Evolutionary conservation across 1,139 yeast genomes (phyloP), one percentile per base, ranked within the genome.

Genomic region (Zygosaccharomyces sapae): DNA sequence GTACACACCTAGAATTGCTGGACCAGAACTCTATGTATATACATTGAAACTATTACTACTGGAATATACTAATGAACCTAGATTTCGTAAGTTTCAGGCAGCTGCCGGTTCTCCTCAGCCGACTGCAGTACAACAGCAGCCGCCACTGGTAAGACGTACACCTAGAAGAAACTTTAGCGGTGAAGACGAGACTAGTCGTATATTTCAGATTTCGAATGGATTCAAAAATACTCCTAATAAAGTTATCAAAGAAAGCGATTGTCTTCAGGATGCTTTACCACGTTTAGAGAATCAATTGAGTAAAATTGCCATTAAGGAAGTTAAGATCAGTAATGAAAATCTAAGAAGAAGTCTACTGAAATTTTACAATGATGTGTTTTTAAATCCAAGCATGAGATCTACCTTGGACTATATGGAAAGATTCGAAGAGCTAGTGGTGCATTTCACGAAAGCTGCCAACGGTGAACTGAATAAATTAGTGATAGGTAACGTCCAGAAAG

Each of bases 341-440:
- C 73, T 70, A 50, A 75, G 72, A 52, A 68, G 73, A 65, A 72
- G 69, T 55, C 71, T 83, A 37, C 63, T 85, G 29, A 73, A 86
- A 34, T 73, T 83, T 51, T 83, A 83, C 59, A 80, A 82, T 47
- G 83, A 81, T 44, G 58, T 81, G 20, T 61, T 55, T 47, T 67
- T 83, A 37, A 80, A 77, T 41, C 81, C 86, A 1, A 70, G 71
- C 43, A 70, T 73, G 51, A 33, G 47, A 3, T 39, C 36, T 8
- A 48, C 45, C 4, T 38, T 58, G 44, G 56, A 62, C 37, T 62
- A 73, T 19, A 70, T 74, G 48, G 70, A 71, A 35, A 73, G 77
- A 33, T 78, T 81, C 1, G 90, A 83, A 54, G 84, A 80, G 48
- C 68, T 86, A 44, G 76, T 86, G 6, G 77, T 83, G 71, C 73